phyloP scores from a whole-genome alignment of 2,329 filamentous ascomycete genomes.

The Cyanodermella asteris region DNA sequence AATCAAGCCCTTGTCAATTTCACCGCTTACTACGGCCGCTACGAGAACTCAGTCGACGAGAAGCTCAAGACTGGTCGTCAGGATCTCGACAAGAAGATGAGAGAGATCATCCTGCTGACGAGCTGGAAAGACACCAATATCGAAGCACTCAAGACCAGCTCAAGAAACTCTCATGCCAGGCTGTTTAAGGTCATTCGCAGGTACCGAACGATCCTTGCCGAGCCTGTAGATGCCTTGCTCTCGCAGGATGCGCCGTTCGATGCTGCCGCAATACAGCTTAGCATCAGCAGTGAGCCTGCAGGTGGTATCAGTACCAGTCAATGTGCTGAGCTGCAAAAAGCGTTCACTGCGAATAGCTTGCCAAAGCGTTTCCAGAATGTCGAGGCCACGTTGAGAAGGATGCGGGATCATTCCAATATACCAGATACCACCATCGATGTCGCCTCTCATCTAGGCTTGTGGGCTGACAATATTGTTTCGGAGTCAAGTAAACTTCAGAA shows the following conservation, averaged over 20 bases:
- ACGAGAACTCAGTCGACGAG: conserved; percentile 42
- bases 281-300: conserved; percentile 1
- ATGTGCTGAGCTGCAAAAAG: conserved; percentile 5
- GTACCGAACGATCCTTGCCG: conserved; percentile 58
- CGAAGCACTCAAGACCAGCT: conserved; percentile 67
- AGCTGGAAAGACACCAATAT: conserved; percentile 99
- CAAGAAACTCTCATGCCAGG: conserved; percentile 73
- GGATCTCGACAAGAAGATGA: conserved; percentile 74
- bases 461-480: conserved; percentile 44
- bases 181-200: conserved; percentile 81
- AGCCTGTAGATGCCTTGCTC: conserved; percentile 48
- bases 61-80: conserved; percentile 44
- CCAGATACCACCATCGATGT: conserved; percentile 32
- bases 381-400: conserved; percentile 47
- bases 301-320: too few relatives aligned
- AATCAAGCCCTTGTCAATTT: conserved; percentile 52
- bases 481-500: conserved; percentile 56
- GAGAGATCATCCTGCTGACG: conserved; percentile 74
- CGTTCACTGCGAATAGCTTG: too few relatives aligned
- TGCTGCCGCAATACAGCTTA: too few relatives aligned
- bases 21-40: conserved; percentile 51
- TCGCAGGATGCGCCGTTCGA: conserved; percentile 32
- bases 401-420: conserved; percentile 40
- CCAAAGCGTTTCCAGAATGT: conserved; percentile 31
- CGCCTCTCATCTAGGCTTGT: conserved; percentile 38